These are phyloP conservation scores for Prunus armeniaca DNA, from an alignment of 306 rosid species.

Conservation along the genomic window DNA sequence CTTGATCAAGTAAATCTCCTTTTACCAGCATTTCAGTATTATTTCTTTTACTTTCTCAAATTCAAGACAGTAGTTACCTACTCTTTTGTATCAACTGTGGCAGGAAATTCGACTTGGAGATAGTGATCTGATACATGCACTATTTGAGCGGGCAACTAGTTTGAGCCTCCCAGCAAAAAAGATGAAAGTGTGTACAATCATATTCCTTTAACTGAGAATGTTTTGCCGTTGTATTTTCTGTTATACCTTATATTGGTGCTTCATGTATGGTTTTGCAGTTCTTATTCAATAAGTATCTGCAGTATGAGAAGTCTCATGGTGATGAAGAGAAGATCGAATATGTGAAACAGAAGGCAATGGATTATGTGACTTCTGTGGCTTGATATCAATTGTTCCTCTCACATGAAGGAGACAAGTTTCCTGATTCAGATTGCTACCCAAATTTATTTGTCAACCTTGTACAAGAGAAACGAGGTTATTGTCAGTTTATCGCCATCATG, in stretches of 20 bases:
- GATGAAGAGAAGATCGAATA: slow-evolving; percentile 65
- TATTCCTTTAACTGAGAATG: background rate
- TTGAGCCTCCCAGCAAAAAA: slow-evolving; percentile 82
- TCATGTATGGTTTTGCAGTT: slow-evolving; percentile 49
- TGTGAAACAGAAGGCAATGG: slow-evolving; percentile 81
- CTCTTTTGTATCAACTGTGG: slow-evolving; percentile 15
- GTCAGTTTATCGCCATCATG: background rate
- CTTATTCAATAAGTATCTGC: slow-evolving; percentile 79
- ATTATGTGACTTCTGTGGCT: slow-evolving; percentile 60
- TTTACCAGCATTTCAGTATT: background rate
- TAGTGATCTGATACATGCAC: slow-evolving; percentile 63
- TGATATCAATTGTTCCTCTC: slow-evolving; percentile 24
- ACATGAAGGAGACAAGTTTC: background rate
- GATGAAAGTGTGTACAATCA: slow-evolving; percentile 60
- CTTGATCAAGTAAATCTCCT: slow-evolving; percentile 74
- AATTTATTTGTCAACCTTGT: background rate
- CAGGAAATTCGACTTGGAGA: slow-evolving; percentile 88
- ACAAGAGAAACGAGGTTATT: background rate
- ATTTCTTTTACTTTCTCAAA: slow-evolving; percentile 2
- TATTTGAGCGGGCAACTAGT: slow-evolving; percentile 88
- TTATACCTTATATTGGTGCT: slow-evolving; percentile 11
- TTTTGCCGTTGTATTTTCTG: background rate
- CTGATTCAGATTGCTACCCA: background rate
- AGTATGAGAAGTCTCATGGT: slow-evolving; percentile 76
- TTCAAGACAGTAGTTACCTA: slow-evolving; percentile 3